Evolutionary conservation across 345 rosid species (phyloP).

Genomic region (Heritiera fomes): DNA sequence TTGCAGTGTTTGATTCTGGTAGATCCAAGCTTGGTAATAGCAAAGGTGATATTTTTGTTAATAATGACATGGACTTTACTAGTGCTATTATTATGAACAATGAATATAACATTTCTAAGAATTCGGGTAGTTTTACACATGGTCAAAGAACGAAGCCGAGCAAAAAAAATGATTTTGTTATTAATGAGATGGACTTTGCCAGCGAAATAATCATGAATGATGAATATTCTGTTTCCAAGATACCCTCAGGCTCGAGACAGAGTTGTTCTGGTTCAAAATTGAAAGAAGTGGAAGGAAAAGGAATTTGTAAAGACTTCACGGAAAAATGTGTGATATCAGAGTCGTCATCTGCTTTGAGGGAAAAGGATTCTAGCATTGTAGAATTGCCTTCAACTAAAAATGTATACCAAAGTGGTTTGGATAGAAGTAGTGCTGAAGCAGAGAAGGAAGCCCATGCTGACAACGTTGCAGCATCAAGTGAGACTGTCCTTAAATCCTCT

Average conservation of each 20-base stretch:
- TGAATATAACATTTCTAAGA: conserved; percentile 59
- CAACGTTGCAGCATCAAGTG: conserved; percentile 37
- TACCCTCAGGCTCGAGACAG: conserved; percentile 34
- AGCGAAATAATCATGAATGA: conserved; percentile 60
- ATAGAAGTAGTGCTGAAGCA: conserved; percentile 21
- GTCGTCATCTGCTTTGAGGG: conserved; percentile 36
- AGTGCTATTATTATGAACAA: conserved; percentile 58
- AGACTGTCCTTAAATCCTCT: conserved; percentile 52
- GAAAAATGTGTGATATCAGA: conserved; percentile 19
- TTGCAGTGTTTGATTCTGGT: conserved; percentile 51
- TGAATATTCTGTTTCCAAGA: conserved; percentile 59
- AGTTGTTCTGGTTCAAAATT: conserved; percentile 28
- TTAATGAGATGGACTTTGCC: conserved; percentile 56
- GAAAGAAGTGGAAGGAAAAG: conserved; percentile 34
- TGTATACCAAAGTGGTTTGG: conserved; percentile 29
- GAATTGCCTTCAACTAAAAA: conserved; percentile 39
- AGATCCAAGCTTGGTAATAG: conserved; percentile 31
- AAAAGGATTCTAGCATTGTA: conserved; percentile 27
- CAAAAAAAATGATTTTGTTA: conserved; percentile 31
- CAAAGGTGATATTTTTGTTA: conserved; percentile 34
- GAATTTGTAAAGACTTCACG: conserved; percentile 22
- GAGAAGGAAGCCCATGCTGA: conserved; percentile 29
- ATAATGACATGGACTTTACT: conserved; percentile 51
- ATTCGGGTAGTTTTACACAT: conserved; percentile 29
- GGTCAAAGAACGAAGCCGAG: conserved; percentile 28